phyloP scores from a whole-genome alignment of 768 basidiomycete genomes.

The Mycena polygramma region DNA sequence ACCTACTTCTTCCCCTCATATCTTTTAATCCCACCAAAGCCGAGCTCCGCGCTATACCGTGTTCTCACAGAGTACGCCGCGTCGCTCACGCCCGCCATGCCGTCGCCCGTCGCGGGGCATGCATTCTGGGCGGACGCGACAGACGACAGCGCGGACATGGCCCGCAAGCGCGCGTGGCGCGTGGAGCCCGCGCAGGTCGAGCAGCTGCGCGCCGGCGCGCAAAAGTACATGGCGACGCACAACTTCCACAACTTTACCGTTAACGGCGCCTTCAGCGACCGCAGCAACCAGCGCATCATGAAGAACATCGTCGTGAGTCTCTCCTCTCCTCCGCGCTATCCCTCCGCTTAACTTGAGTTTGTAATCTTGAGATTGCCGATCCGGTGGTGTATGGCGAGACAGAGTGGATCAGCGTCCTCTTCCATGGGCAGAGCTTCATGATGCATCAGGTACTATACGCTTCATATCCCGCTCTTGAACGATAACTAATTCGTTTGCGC shows the following conservation, averaged over 20 bases:
- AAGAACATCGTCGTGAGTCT: slow-evolving; percentile 80
- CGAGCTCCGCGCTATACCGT: slow-evolving; percentile 71
- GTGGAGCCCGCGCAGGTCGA: slow-evolving; percentile 66
- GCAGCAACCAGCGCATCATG: slow-evolving; percentile 89
- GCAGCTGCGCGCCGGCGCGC: slow-evolving; percentile 66
- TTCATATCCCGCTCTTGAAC: slow-evolving; percentile 7
- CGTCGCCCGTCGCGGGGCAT: slow-evolving; percentile 47
- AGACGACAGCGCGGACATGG: slow-evolving; percentile 69
- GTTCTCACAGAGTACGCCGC: slow-evolving; percentile 52
- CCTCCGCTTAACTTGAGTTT: neutral
- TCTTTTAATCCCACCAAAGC: slow-evolving; percentile 90
- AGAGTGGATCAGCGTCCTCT: slow-evolving; percentile 94
- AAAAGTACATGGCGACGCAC: slow-evolving; percentile 87
- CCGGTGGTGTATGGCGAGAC: slow-evolving; percentile 92
- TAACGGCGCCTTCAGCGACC: slow-evolving; percentile 85
- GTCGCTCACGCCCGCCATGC: slow-evolving; percentile 42
- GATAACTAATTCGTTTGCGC: slow-evolving; percentile 9
- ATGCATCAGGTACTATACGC: slow-evolving; percentile 86
- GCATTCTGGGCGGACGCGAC: slow-evolving; percentile 75
- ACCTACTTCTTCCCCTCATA: slow-evolving; percentile 98
- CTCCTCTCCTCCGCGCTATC: neutral
- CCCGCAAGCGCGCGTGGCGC: slow-evolving; percentile 82
- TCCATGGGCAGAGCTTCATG: slow-evolving; percentile 99
- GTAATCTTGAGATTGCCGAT: slow-evolving; percentile 70
- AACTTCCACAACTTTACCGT: slow-evolving; percentile 99